Evolutionary conservation across 202 grass and related monocot genomes (phyloP).

Genomic region (Zizania palustris): DNA sequence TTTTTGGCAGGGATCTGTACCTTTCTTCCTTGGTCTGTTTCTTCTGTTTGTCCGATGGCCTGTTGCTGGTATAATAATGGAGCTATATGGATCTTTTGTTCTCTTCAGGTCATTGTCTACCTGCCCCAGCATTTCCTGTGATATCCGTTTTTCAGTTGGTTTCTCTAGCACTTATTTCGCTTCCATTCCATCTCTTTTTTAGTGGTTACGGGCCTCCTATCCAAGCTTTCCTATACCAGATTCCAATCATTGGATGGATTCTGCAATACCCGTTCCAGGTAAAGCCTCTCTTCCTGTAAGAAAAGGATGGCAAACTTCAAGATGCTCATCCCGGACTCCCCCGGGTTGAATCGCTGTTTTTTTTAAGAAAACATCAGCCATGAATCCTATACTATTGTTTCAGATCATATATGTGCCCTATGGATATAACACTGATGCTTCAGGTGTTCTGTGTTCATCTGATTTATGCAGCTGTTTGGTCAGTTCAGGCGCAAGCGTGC

Average conservation of each 20-base stretch:
- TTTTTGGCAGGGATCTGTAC: conserved; percentile 73
- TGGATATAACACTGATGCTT: conserved; percentile 41
- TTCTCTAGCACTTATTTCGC: conserved; percentile 29
- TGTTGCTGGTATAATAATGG: conserved; percentile 84
- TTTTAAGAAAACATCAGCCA: background rate
- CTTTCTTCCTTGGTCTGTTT: conserved; percentile 90
- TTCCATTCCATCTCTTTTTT: conserved; percentile 18
- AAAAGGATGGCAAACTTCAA: background rate
- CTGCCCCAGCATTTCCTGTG: conserved; percentile 21
- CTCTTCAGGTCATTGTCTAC: conserved; percentile 78
- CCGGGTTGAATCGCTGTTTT: too few species aligned
- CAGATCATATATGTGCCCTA: conserved; percentile 8
- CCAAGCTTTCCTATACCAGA: conserved; percentile 87
- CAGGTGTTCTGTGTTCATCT: conserved; percentile 14
- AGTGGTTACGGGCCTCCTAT: conserved; percentile 89
- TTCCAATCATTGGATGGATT: conserved; percentile 89
- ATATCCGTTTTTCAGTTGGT: conserved; percentile 33
- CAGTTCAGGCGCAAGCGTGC: conserved; percentile 59
- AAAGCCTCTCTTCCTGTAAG: conserved; percentile 14
- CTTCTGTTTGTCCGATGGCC: conserved; percentile 92
- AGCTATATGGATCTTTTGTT: conserved; percentile 89
- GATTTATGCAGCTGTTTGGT: conserved; percentile 68
- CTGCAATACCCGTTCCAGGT: conserved; percentile 84
- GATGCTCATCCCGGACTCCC: too few species aligned
- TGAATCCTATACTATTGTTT: conserved; percentile 3